Base-by-base conservation (phyloP, 805 yeast species). In the Kurtzmaniella fragi region DNA sequence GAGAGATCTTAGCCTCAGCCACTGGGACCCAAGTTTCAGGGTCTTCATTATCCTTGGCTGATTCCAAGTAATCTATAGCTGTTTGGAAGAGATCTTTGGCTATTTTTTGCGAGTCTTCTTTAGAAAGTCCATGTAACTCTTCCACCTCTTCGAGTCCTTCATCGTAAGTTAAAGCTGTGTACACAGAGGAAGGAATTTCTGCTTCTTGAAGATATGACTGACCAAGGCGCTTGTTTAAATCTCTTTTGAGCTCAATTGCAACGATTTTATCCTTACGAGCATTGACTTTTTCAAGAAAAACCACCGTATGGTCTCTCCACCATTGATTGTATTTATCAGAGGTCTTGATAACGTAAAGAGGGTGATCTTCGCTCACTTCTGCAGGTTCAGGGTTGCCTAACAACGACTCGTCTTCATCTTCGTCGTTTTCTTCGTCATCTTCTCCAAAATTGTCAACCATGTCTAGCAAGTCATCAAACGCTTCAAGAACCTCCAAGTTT, bases 1-100 rank as follows among this genome's bases (percentile, higher is more conserved):
- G 63, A 12, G 84, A 77, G 28, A 91, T 86, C 52, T 78, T 68
- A 1, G 95, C 90, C 59, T 91, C 98, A 1, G 96, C 96, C 34
- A 84, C 72, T 52, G 78, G 76, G 10, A 82, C 95, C 86, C 91
- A 84, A 4, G 84, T 70, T 42, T 81, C 82, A 0, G 95, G 95
- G 31, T 83, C 87, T 34, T 81, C 85, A 14, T 77, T 80, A 37
- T 78, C 78, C 56, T 81, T 77, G 0, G 89, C 82, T 39, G 67
- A 61, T 39, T 67, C 60, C 39, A 89, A 65, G 51, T 76, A 75
- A 29, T 67, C 62, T 17, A 84, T 64, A 0, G 95, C 95, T 14
- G 59, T 61, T 8, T 57, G 49, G 9, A 80, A 73, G 28, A 71
- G 58, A 2, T 64, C 60, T 29, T 73, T 62, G 0, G 86, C 78